Evolutionary conservation across 208 protist species (phyloP).

Genomic region (Acanthamoeba sp.): DNA sequence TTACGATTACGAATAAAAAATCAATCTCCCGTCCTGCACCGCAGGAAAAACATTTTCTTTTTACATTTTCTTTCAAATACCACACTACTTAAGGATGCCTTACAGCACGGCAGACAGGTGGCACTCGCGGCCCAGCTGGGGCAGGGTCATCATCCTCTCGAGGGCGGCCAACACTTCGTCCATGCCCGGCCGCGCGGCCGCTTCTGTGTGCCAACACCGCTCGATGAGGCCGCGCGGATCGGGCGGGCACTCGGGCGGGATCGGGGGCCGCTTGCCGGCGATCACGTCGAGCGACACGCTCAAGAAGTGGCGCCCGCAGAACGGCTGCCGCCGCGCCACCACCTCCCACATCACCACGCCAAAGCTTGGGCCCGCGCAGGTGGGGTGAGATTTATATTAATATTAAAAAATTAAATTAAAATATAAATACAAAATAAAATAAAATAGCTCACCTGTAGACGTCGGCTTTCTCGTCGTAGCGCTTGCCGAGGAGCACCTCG

Average conservation of each 20-base stretch:
- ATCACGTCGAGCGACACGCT: background rate
- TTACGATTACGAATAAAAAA: background rate
- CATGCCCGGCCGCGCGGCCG: background rate
- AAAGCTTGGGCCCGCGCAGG: background rate
- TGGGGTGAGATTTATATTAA: too few species aligned
- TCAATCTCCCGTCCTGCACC: background rate
- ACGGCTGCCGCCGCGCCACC: background rate
- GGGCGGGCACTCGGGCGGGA: background rate
- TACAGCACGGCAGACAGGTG: too few species aligned
- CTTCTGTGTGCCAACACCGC: background rate
- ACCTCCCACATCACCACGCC: conserved; percentile 37
- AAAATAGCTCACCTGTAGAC: conserved; percentile 70
- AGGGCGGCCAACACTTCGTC: background rate
- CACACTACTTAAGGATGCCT: too few species aligned
- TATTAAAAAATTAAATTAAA: too few species aligned
- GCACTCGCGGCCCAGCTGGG: too few species aligned
- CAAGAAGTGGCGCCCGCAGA: background rate
- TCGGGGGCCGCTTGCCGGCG: background rate
- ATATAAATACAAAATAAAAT: too few species aligned
- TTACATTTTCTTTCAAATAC: too few species aligned
- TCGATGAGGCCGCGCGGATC: background rate
- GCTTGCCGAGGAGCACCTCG: conserved; percentile 21
- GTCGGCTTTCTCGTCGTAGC: conserved; percentile 47
- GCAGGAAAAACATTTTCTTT: background rate
- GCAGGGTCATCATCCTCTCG: background rate